Percentiles rank a stretch among this genome's conserved stretches.
phyloP scores from a whole-genome alignment of 164 flowering plant species.

The Nymphaea thermarum region DNA sequence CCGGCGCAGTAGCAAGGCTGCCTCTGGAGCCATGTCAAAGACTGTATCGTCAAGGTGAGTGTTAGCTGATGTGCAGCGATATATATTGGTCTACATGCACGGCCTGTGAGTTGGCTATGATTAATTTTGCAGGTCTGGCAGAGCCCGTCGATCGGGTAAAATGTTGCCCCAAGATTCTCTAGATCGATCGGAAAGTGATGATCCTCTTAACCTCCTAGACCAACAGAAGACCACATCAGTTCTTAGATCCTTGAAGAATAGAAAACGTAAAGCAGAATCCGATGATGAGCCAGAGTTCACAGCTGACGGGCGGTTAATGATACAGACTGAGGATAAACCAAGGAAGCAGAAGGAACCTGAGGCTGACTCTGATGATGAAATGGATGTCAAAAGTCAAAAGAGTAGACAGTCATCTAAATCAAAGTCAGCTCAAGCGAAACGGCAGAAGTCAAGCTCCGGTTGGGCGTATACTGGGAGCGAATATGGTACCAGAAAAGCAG shows the following conservation, averaged over 20 bases:
- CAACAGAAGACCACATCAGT: conserved; percentile 59
- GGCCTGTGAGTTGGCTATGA: background rate
- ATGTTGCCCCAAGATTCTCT: conserved; percentile 59
- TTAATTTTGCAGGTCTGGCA: conserved; percentile 37
- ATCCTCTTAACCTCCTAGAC: conserved; percentile 92
- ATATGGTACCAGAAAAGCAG: conserved; percentile 83
- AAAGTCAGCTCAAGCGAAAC: conserved; percentile 29
- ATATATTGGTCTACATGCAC: no score
- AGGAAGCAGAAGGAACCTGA: conserved; percentile 19
- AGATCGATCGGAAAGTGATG: conserved; percentile 56
- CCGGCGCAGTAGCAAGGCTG: conserved; percentile 23
- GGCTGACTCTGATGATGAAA: conserved; percentile 21
- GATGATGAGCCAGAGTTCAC: conserved; percentile 80
- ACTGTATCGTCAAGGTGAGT: conserved; percentile 46
- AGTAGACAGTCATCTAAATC: conserved; percentile 29
- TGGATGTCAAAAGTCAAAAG: conserved; percentile 39
- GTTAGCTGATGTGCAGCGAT: no score
- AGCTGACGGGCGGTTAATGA: conserved; percentile 72
- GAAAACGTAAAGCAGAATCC: conserved; percentile 41
- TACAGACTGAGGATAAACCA: conserved; percentile 37
- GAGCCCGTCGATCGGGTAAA: conserved; percentile 27
- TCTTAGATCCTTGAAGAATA: conserved; percentile 29
- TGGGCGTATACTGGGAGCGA: conserved; percentile 85
- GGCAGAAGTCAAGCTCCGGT: conserved; percentile 59
- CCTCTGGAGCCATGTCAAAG: conserved; percentile 34